Percentiles rank a stretch among this genome's conserved stretches.
These are phyloP conservation scores for Boletus smithii DNA, from an alignment of 1,284 basidiomycete species.

Conservation along the genomic window DNA sequence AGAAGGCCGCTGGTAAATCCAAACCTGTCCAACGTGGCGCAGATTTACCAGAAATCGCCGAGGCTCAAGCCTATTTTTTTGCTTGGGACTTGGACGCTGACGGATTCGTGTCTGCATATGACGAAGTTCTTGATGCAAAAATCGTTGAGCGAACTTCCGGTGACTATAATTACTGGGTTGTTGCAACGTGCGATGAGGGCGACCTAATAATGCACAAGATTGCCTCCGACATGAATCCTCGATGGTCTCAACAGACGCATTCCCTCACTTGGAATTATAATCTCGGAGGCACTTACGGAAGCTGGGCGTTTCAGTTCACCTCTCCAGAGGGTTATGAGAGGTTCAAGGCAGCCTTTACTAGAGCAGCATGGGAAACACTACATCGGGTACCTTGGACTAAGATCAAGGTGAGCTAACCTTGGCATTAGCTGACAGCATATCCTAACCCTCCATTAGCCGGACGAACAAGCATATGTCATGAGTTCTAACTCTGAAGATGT, in stretches of 20 bases:
- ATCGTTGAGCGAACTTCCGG: constrained; percentile 54
- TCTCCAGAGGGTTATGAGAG: constrained; percentile 54
- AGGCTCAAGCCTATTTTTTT: constrained; percentile 55
- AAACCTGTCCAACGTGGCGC: constrained; percentile 12
- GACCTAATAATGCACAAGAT: constrained; percentile 61
- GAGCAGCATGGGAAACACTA: constrained; percentile 79
- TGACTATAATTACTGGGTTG: constrained; percentile 62
- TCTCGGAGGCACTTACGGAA: constrained; percentile 61
- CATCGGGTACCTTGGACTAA: constrained; percentile 80
- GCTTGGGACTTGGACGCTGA: constrained; percentile 72
- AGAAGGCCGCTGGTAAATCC: constrained; percentile 14
- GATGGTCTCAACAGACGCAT: constrained; percentile 55
- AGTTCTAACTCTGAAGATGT: constrained; percentile 75
- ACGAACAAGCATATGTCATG: constrained; percentile 77
- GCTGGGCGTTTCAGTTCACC: constrained; percentile 82
- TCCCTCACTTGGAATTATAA: constrained; percentile 87
- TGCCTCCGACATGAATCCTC: constrained; percentile 72
- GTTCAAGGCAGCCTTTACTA: constrained; percentile 70
- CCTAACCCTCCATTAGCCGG: constrained; percentile 40
- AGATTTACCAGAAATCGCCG: constrained; percentile 36
- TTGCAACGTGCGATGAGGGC: constrained; percentile 50
- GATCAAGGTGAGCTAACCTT: constrained; percentile 60
- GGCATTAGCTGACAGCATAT: background rate
- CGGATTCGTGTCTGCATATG: constrained; percentile 58
- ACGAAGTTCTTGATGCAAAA: constrained; percentile 70